phyloP scores from a whole-genome alignment of 2,329 filamentous ascomycete genomes.

The Scleromitrula shiraiana region DNA sequence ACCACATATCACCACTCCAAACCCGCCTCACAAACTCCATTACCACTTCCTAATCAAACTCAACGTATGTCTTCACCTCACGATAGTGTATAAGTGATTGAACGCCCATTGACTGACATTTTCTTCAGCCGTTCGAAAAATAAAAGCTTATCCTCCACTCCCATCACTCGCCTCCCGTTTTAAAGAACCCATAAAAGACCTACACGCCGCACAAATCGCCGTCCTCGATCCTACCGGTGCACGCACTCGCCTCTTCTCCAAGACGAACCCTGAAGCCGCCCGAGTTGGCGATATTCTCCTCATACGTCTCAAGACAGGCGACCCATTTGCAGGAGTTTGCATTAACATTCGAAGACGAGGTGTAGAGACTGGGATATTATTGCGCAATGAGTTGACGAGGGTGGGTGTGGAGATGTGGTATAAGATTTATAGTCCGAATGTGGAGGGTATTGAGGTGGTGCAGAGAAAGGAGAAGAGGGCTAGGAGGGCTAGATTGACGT shows the following conservation, averaged over 20 bases:
- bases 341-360: constrained; percentile 82
- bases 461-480: constrained; percentile 78
- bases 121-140: constrained; percentile 34
- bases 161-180: constrained; percentile 46
- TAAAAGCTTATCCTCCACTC: constrained; percentile 44
- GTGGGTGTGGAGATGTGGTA: constrained; percentile 95
- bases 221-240: constrained; percentile 78
- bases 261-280: constrained; percentile 67
- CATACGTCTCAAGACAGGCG: constrained; percentile 74
- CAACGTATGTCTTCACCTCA: constrained; percentile 10
- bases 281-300: constrained; percentile 86
- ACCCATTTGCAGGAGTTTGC: constrained; percentile 85
- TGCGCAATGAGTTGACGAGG: constrained; percentile 78
- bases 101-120: constrained; percentile 10
- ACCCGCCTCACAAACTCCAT: constrained; percentile 13
- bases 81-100: constrained; percentile 11
- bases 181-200: constrained; percentile 59
- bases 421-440: constrained; percentile 87
- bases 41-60: constrained; percentile 10
- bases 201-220: constrained; percentile 62
- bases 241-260: constrained; percentile 73
- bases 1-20: constrained; percentile 39
- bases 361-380: constrained; percentile 77
- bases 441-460: constrained; percentile 88
- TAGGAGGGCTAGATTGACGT: constrained; percentile 79